Evolutionary conservation across 768 basidiomycete genomes (phyloP), one percentile per base, ranked within the genome.

Genomic region (Tulasnella sp.): DNA sequence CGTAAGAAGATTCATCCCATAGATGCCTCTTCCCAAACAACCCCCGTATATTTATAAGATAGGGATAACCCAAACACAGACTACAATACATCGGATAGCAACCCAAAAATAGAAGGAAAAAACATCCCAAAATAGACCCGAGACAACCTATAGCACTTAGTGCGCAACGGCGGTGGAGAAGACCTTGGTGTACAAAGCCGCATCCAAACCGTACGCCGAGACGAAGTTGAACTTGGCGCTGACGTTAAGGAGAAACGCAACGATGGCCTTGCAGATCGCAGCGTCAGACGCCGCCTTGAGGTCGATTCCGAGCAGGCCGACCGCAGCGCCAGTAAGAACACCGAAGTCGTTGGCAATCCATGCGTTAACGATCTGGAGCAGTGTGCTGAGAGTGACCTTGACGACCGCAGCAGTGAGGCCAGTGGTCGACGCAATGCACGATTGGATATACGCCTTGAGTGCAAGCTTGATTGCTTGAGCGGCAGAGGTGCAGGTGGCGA

Each of bases 291-390:
- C 64, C 2, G 64, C 3, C 64, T 37, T 69, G 64, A 69, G 7
- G 58, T n/a, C 58, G 3, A 60, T 24, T 60, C 20, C 28, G 1
- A n/a, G 58, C 24, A 31, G 24, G 12, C 28, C 11, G 34, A 69
- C 14, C 28, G 34, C 34, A 8, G 64, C 64, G 3, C 64, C 64
- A 28, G n/a, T 14, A 6, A 69, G 64, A 3, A 69, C 64, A 1
- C 64, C 64, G 28, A 69, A 34, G 64, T 69, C 64, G 64, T 69
- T 69, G 64, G 28, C n/a, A n/a, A 69, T 69, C 64, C 64, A 69
- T 31, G 64, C 31, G 24, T 69, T 37, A 2, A 69, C 28, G 31
- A 69, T 4, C 18, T 28, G 64, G 34, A 69, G 64, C 14, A 69
- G 64, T 9, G 11, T 34, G 34, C 0, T 69, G 31, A 69, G 34